Conservation (phyloP, 73 alveolate genomes). For the Paramecium tetraurelia region DNA sequence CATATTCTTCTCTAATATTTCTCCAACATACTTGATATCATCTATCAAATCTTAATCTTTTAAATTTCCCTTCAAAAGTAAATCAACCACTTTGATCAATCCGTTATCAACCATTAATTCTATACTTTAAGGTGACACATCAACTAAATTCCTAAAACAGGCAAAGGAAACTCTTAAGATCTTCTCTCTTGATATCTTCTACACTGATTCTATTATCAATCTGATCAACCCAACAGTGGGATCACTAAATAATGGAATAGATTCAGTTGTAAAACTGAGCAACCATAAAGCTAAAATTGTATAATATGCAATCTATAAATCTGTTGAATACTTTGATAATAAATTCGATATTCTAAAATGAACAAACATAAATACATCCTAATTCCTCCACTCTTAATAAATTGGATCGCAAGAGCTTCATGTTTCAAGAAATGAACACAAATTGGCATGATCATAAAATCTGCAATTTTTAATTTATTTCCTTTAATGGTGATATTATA, state of each 20-base stretch:
- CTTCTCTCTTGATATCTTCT: slow-evolving; percentile 63
- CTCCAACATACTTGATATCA: slow-evolving; percentile 59
- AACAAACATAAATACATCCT: background rate
- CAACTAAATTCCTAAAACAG: slow-evolving; percentile 41
- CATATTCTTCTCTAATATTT: slow-evolving; percentile 55
- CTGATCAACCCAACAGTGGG: slow-evolving; percentile 41
- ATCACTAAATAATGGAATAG: slow-evolving; percentile 40
- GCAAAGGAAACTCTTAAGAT: slow-evolving; percentile 62
- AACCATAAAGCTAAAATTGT: slow-evolving; percentile 58
- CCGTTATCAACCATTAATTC: slow-evolving; percentile 60
- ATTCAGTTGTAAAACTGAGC: slow-evolving; percentile 17
- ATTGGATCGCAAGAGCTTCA: background rate
- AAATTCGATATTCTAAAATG: background rate
- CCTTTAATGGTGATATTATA: background rate
- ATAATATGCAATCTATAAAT: slow-evolving; percentile 43
- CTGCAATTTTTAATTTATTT: background rate
- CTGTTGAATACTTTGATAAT: slow-evolving; percentile 34
- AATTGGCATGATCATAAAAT: slow-evolving; percentile 43
- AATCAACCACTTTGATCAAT: slow-evolving; percentile 45
- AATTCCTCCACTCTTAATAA: background rate
- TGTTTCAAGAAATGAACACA: slow-evolving; percentile 21
- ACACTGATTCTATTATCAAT: slow-evolving; percentile 41
- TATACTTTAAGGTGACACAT: background rate
- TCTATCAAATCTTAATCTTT: slow-evolving; percentile 57
- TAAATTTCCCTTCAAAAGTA: slow-evolving; percentile 46